Conservation (phyloP, 768 basidiomycete species). For the Saitozyma podzolica region DNA sequence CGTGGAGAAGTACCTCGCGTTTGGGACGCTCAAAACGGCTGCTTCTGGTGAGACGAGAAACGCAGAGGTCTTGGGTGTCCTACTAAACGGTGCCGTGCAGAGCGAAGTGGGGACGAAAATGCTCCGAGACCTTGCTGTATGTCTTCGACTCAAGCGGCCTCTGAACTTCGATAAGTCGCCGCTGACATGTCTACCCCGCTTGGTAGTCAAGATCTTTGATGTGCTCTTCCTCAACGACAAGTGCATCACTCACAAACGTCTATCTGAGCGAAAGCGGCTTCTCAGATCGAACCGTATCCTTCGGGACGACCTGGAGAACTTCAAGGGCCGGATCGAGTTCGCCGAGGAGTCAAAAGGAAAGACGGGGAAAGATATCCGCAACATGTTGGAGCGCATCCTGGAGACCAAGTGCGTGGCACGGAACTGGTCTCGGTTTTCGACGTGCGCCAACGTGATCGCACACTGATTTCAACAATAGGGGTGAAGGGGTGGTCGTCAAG, state of each 20-base stretch:
- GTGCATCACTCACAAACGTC: slow-evolving; percentile 69
- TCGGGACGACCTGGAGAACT: slow-evolving; percentile 31
- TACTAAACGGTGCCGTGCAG: slow-evolving; percentile 50
- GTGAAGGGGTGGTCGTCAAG: slow-evolving; percentile 93
- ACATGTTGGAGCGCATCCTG: slow-evolving; percentile 79
- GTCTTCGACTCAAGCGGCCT: slow-evolving; percentile 46
- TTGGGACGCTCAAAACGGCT: slow-evolving; percentile 90
- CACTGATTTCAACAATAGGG: slow-evolving; percentile 55
- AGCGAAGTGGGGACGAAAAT: slow-evolving; percentile 55
- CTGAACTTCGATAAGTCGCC: neutral
- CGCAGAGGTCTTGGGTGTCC: slow-evolving; percentile 55
- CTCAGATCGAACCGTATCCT: slow-evolving; percentile 56
- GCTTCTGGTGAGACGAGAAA: slow-evolving; percentile 64
- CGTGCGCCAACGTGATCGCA: neutral
- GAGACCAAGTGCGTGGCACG: slow-evolving; percentile 56
- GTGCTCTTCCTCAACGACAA: slow-evolving; percentile 74
- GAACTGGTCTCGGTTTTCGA: neutral
- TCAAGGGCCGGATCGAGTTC: slow-evolving; percentile 82
- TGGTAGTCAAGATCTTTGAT: slow-evolving; percentile 91
- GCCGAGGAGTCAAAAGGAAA: slow-evolving; percentile 69
- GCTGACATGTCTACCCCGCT: neutral
- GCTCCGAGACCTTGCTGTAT: slow-evolving; percentile 87
- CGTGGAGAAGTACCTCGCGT: slow-evolving; percentile 81
- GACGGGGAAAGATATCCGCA: slow-evolving; percentile 76
- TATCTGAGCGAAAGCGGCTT: slow-evolving; percentile 76